A percentile compares a stretch with the other conserved stretches of the same genome.
Conservation (phyloP, 345 rosid genomes). For the Rhizophora apiculata region DNA sequence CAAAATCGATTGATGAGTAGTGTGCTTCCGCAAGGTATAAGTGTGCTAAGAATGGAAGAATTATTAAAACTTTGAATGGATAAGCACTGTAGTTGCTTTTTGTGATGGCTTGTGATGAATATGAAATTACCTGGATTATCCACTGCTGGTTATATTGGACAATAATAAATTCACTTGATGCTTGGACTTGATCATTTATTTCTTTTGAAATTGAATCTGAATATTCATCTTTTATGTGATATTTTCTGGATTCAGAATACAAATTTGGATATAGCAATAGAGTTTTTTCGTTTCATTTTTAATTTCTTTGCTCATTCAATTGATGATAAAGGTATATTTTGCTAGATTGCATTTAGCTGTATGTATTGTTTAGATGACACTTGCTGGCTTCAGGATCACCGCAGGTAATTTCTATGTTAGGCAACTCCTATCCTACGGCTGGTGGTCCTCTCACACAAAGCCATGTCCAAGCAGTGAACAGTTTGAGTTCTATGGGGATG, state of each 20-base stretch:
- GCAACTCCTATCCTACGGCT: slow-evolving; percentile 64
- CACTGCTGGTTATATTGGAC: not conserved
- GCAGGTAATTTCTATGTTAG: slow-evolving; percentile 84
- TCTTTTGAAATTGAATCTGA: not conserved
- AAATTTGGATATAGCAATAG: no score
- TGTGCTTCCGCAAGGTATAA: slow-evolving; percentile 85
- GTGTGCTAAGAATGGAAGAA: not conserved
- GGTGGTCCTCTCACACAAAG: slow-evolving; percentile 87
- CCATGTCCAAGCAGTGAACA: slow-evolving; percentile 86
- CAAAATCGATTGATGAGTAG: slow-evolving; percentile 86
- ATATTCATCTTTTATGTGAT: no score
- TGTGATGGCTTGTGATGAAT: not conserved
- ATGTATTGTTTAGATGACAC: slow-evolving; percentile 18
- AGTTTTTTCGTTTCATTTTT: not conserved
- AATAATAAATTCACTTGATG: not conserved
- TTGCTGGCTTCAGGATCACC: slow-evolving; percentile 70
- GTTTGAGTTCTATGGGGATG: slow-evolving; percentile 79
- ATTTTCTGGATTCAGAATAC: no score
- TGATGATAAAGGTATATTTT: not conserved
- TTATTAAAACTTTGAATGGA: not conserved
- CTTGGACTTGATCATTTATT: not conserved
- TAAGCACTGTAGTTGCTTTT: no score
- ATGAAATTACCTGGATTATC: not conserved
- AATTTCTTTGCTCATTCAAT: not conserved
- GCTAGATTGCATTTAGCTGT: not conserved